phyloP scores from a whole-genome alignment of 1,284 basidiomycete species.

The Spongispora temasekensis region DNA sequence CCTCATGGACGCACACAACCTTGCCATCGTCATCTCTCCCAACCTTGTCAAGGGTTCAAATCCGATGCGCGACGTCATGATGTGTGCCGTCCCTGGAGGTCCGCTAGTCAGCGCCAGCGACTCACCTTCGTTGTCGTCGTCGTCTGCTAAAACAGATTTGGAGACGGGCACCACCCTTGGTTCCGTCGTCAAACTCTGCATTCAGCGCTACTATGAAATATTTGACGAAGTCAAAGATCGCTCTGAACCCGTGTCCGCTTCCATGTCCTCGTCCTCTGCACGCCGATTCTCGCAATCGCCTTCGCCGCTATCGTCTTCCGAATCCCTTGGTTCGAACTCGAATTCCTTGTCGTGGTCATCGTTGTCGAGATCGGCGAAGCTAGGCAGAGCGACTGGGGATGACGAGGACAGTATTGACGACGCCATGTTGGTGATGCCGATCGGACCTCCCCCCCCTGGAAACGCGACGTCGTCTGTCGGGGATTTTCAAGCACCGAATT shows the following conservation, averaged over 20 bases:
- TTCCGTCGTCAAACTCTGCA: constrained; percentile 71
- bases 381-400: no score
- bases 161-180: constrained; percentile 67
- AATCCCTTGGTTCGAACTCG: constrained; percentile 17
- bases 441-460: constrained; percentile 52
- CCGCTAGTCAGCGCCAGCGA: constrained; percentile 21
- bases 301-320: constrained; percentile 18
- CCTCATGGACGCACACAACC: constrained; percentile 82
- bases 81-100: constrained; percentile 62
- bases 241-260: constrained; percentile 53
- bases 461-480: constrained; percentile 15
- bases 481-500: constrained; percentile 14
- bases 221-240: constrained; percentile 78
- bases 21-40: constrained; percentile 76
- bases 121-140: constrained; percentile 18
- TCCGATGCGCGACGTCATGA: constrained; percentile 68
- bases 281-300: constrained; percentile 26
- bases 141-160: constrained; percentile 26
- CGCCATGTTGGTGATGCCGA: constrained; percentile 72
- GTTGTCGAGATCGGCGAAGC: no score
- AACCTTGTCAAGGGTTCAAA: constrained; percentile 74
- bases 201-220: constrained; percentile 80
- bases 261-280: not conserved
- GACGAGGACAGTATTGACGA: constrained; percentile 74
- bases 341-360: constrained; percentile 31